Evolutionary conservation across 2,329 filamentous ascomycete species (phyloP), one percentile per base, ranked within the genome.

Genomic region (Alternaria viburni): DNA sequence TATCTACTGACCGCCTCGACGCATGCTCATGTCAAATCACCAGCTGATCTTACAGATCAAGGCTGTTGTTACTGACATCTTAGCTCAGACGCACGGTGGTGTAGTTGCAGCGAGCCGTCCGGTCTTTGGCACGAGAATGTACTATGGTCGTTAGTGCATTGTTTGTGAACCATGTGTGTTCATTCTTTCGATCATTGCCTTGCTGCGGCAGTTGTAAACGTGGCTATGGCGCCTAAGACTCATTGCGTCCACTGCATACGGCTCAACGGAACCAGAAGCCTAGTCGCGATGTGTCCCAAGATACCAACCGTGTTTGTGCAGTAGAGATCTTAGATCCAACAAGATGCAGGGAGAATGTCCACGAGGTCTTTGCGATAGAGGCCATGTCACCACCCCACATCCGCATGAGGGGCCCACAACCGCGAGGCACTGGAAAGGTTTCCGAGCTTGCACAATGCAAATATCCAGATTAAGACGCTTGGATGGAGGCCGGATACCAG

Each of bases 371-470:
- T 50, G 49, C 46, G 57, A 57, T 52, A 54, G 52, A 30, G 25
- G 50, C 26, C 21, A 32, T 45, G 43, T 26, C 32, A 32, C 36
- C 28, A 62, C 52, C 65, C 66, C 63, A 66, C 60, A 68, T 63
- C 7, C 15, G 23, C 43, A 25, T 36, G 46, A 46, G 41, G 36
- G 54, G 45, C 47, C 54, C 57, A 46, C 60, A 32, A 44, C 32
- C 19, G 49, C 21, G 28, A 49, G 55, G 43, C 28, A 17, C 28
- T 25, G 46, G 28, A 47, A 49, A 54, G 19, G 59, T 54, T 57
- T 45, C 54, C 44, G 52, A 57, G 36, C 41, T 36, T 56, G 19
- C n/a, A 46, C 36, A 15, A 57, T 8, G 26, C 36, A n/a, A 62
- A 54, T 55, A 23, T 26, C 41, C 55, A 58, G 32, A 50, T 54